Evolutionary conservation across 768 basidiomycete species (phyloP).

Genomic region (Suillus plorans): DNA sequence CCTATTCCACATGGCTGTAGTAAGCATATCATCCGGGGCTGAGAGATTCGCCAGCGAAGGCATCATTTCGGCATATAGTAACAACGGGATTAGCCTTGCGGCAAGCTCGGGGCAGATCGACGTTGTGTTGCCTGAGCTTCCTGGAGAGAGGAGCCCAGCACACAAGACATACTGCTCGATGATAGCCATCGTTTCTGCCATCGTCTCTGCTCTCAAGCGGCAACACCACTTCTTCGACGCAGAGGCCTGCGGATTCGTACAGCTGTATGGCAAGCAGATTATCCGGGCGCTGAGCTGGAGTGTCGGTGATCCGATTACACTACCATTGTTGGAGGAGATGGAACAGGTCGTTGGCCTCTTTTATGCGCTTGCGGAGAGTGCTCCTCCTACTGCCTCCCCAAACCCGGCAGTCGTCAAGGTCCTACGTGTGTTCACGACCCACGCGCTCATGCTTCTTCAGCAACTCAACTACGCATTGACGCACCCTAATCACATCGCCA

Average conservation of each 20-base stretch:
- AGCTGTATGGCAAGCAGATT: conserved; percentile 82
- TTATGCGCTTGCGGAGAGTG: conserved; percentile 63
- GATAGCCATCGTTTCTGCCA: conserved; percentile 74
- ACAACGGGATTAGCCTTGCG: conserved; percentile 74
- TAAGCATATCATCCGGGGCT: conserved; percentile 71
- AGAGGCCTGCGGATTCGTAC: conserved; percentile 84
- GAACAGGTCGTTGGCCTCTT: conserved; percentile 79
- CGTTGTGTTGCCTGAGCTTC: conserved; percentile 63
- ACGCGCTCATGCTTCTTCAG: conserved; percentile 74
- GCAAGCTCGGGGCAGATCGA: conserved; percentile 76
- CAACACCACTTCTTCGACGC: conserved; percentile 79
- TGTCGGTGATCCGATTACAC: conserved; percentile 71
- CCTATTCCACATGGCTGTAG: conserved; percentile 83
- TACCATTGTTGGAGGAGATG: conserved; percentile 79
- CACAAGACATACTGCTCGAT: conserved; percentile 84
- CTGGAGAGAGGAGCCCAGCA: conserved; percentile 74
- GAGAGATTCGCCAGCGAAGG: conserved; percentile 87
- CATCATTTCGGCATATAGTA: conserved; percentile 77
- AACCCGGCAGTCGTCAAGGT: conserved; percentile 59
- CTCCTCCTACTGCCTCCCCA: conserved; percentile 16
- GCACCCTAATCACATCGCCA: conserved; percentile 86
- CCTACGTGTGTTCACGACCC: conserved; percentile 64
- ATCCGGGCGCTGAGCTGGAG: conserved; percentile 79
- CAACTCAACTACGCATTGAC: conserved; percentile 88
- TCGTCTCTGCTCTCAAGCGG: conserved; percentile 60